phyloP scores from a whole-genome alignment of 1,284 basidiomycete species.

The Irpex sp. region DNA sequence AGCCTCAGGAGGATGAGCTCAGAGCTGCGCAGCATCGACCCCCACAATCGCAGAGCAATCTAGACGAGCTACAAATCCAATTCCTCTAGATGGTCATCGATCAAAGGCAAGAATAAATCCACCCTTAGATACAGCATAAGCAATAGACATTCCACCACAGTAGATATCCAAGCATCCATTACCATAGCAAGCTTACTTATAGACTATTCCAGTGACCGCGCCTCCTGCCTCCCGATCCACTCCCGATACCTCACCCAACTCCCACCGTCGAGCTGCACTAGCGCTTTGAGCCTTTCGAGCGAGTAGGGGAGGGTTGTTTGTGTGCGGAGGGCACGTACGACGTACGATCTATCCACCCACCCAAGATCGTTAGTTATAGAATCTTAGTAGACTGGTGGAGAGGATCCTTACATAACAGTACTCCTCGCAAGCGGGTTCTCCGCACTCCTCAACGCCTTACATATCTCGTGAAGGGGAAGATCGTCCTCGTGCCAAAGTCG shows the following conservation, averaged over 20 bases:
- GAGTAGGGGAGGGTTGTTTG: slow-evolving; percentile 37
- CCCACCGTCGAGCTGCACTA: slow-evolving; percentile 36
- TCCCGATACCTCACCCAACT: slow-evolving; percentile 39
- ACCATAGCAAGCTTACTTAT: not conserved
- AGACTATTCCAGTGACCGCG: not conserved
- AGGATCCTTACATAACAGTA: slow-evolving; percentile 62
- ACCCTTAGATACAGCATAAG: not conserved
- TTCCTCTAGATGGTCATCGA: too few species aligned
- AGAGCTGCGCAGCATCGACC: too few species aligned
- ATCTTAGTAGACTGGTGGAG: too few species aligned
- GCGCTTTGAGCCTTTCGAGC: slow-evolving; percentile 30
- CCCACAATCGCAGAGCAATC: too few species aligned
- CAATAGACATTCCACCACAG: not conserved
- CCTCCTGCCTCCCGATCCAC: slow-evolving; percentile 29
- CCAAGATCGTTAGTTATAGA: too few species aligned
- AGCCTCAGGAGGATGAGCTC: too few species aligned
- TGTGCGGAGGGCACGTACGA: slow-evolving; percentile 40
- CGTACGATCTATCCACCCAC: slow-evolving; percentile 46
- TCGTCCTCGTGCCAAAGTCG: slow-evolving; percentile 45
- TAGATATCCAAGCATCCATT: not conserved
- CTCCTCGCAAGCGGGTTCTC: slow-evolving; percentile 45
- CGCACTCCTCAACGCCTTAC: slow-evolving; percentile 35
- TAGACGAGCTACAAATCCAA: too few species aligned
- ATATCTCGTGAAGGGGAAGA: slow-evolving; percentile 45
- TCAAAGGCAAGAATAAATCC: too few species aligned